Evolutionary conservation across 208 protist species (phyloP).

Genomic region (Leishmania major): DNA sequence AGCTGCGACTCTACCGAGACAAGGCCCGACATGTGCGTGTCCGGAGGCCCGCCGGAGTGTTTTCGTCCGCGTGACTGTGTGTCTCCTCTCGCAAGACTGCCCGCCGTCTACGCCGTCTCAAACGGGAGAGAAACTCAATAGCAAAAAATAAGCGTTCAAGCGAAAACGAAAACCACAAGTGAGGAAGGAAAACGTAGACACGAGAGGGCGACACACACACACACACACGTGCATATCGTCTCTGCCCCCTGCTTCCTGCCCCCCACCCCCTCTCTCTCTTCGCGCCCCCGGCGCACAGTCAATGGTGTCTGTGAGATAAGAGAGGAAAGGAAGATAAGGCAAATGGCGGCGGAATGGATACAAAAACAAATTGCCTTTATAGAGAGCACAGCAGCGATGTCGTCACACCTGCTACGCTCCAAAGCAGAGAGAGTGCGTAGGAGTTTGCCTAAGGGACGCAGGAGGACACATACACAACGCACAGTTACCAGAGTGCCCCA

Average conservation of each 20-base stretch:
- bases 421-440: neutral
- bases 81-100: neutral
- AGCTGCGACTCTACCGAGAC: constrained; percentile 84
- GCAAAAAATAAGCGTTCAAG: neutral
- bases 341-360: constrained; percentile 5
- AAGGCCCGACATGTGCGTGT: constrained; percentile 34
- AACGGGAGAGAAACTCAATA: constrained; percentile 8
- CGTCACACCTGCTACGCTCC: neutral
- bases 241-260: neutral
- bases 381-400: neutral
- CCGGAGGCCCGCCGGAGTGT: neutral
- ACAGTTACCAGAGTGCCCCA: neutral
- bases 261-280: neutral
- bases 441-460: neutral
- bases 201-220: neutral
- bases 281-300: neutral
- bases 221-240: neutral
- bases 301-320: neutral
- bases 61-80: neutral
- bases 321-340: neutral
- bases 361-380: neutral
- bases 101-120: neutral
- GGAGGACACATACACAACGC: neutral
- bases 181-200: neutral
- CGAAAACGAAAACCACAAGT: neutral